Conservation (phyloP, 768 basidiomycete genomes). For the Sporobolomyces pararoseus region DNA sequence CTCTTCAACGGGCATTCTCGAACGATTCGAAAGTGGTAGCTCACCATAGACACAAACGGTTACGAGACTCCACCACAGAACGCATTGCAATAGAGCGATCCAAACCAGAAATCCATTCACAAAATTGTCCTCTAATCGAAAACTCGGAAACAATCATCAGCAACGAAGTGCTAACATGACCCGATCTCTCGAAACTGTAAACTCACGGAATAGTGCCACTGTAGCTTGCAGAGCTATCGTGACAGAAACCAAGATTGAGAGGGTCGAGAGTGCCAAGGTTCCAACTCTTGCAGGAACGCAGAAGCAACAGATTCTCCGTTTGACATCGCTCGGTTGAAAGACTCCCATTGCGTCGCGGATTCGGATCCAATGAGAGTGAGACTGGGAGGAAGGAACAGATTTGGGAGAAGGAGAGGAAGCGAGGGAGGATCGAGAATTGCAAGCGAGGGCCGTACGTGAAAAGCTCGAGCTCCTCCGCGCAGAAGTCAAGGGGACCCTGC, state of each 20-base stretch:
- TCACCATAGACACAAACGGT: constrained; percentile 13
- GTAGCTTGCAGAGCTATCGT: not conserved
- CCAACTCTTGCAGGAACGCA: constrained; percentile 12
- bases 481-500: no score
- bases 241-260: not conserved
- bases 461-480: no score
- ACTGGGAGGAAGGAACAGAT: not conserved
- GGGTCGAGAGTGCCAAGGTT: not conserved
- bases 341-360: not conserved
- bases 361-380: not conserved
- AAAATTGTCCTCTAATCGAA: constrained; percentile 5
- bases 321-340: not conserved
- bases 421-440: no score
- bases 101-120: not conserved
- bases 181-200: not conserved
- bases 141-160: not conserved
- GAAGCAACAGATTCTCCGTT: constrained; percentile 2
- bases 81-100: not conserved
- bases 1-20: not conserved
- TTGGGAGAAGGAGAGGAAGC: not conserved
- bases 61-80: constrained; percentile 2
- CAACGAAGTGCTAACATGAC: no score
- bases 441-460: no score
- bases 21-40: not conserved
- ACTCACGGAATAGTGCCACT: not conserved